Evolutionary conservation across 2,329 filamentous ascomycete genomes (phyloP).

Genomic region (Ceratocystis cacaofunesta): DNA sequence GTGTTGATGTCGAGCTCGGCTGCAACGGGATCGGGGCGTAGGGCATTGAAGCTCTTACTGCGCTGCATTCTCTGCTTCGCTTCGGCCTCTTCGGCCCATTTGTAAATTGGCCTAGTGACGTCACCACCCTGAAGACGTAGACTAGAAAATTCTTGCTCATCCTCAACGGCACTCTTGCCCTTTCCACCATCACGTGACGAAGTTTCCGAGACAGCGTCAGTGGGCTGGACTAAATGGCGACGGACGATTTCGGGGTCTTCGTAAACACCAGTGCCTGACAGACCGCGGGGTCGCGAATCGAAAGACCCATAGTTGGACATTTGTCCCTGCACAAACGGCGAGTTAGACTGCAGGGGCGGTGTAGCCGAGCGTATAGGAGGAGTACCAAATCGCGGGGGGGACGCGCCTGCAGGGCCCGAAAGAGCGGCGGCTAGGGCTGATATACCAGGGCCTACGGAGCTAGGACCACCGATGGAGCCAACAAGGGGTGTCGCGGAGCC

Average conservation of each 20-base stretch:
- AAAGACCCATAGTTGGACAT: conserved; percentile 69
- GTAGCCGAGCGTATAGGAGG: conserved; percentile 45
- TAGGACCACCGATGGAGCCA: conserved; percentile 43
- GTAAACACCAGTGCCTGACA: conserved; percentile 39
- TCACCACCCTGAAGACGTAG: conserved; percentile 86
- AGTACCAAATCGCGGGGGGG: conserved; percentile 55
- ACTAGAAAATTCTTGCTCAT: conserved; percentile 82
- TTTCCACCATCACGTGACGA: conserved; percentile 33
- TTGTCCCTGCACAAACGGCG: conserved; percentile 20
- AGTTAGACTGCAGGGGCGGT: conserved; percentile 31
- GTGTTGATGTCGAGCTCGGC: conserved; percentile 73
- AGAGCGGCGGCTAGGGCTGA: conserved; percentile 84
- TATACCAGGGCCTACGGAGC: conserved; percentile 59
- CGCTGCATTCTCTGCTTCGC: conserved; percentile 52
- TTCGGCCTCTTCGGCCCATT: conserved; percentile 85
- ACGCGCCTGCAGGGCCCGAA: conserved; percentile 55
- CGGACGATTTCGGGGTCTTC: conserved; percentile 88
- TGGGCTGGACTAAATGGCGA: conserved; percentile 67
- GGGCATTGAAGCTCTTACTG: conserved; percentile 75
- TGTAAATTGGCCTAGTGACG: conserved; percentile 86
- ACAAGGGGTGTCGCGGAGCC: conserved; percentile 29
- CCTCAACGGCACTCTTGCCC: conserved; percentile 39
- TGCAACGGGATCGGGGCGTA: conserved; percentile 62
- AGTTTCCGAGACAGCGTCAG: conserved; percentile 35
- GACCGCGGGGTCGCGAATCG: conserved; percentile 48